Conservation (phyloP, 2,329 filamentous ascomycete genomes). For the Aureobasidium subglaciale region DNA sequence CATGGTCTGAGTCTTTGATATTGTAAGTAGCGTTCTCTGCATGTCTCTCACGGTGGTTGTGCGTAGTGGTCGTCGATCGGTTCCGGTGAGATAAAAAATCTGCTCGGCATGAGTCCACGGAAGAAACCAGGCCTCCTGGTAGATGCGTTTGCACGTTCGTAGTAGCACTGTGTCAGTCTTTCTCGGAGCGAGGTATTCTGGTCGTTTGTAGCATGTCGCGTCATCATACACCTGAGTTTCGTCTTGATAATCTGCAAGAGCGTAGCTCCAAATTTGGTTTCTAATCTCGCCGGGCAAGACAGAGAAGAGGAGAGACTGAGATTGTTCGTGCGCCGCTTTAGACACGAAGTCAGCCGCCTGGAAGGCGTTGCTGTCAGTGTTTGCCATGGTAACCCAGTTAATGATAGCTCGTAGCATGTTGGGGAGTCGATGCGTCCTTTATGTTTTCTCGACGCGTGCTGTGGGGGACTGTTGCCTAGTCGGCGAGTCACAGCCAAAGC, state of each 20-base stretch:
- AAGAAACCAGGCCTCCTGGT: conserved; percentile 26
- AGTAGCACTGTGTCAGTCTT: conserved; percentile 24
- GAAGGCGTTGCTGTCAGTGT: neutral
- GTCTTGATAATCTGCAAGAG: conserved; percentile 26
- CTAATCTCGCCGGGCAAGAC: conserved; percentile 25
- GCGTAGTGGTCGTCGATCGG: conserved; percentile 6
- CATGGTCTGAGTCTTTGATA: neutral
- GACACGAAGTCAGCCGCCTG: neutral
- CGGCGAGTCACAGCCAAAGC: neutral
- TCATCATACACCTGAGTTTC: conserved; percentile 21
- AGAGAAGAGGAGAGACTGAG: neutral
- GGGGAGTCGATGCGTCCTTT: neutral
- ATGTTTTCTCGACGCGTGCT: neutral
- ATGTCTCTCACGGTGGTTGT: conserved; percentile 1
- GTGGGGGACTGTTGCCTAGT: neutral
- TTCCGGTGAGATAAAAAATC: conserved; percentile 12
- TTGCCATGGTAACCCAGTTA: neutral
- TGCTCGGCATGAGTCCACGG: conserved; percentile 11
- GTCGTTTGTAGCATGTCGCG: conserved; percentile 28
- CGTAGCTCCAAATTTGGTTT: conserved; percentile 30
- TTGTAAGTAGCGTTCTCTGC: neutral
- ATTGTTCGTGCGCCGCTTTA: neutral
- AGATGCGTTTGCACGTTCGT: conserved; percentile 31
- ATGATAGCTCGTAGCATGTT: neutral
- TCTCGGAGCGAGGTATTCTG: conserved; percentile 25